Evolutionary conservation across 2,329 filamentous ascomycete species (phyloP).

Genomic region (Cercospora sojina): DNA sequence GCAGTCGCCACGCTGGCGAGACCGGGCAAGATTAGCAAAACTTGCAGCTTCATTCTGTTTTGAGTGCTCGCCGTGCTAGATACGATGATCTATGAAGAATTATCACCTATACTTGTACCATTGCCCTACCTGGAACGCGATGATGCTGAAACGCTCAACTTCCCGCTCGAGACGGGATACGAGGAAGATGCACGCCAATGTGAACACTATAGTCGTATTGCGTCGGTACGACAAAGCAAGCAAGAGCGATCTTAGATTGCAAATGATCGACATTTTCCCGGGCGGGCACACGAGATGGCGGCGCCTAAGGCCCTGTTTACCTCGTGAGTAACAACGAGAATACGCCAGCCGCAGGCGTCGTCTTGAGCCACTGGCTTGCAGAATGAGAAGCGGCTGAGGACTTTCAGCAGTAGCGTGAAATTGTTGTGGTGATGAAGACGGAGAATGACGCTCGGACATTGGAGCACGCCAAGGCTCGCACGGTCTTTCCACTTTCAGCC

Average conservation of each 20-base stretch:
- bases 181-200: not conserved
- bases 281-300: not conserved
- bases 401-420: not conserved
- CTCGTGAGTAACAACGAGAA: too few species aligned
- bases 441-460: not conserved
- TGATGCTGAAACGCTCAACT: not conserved
- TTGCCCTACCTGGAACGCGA: not conserved
- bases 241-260: not conserved
- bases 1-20: constrained; percentile 9
- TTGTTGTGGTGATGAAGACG: not conserved
- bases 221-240: not conserved
- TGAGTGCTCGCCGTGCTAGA: not conserved
- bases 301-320: too few species aligned
- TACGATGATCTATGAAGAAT: not conserved
- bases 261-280: constrained; percentile 13
- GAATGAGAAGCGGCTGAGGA: not conserved
- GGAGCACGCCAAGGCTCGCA: not conserved
- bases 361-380: not conserved
- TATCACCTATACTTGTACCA: not conserved
- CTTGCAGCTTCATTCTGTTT: not conserved
- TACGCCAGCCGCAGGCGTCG: not conserved
- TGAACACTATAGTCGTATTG: not conserved
- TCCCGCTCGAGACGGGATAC: constrained; percentile 8
- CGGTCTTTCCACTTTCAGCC: not conserved
- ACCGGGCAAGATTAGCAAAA: constrained; percentile 10